Base-by-base conservation (phyloP, 129 eudicot genomes). In the Helianthus tuberosus region DNA sequence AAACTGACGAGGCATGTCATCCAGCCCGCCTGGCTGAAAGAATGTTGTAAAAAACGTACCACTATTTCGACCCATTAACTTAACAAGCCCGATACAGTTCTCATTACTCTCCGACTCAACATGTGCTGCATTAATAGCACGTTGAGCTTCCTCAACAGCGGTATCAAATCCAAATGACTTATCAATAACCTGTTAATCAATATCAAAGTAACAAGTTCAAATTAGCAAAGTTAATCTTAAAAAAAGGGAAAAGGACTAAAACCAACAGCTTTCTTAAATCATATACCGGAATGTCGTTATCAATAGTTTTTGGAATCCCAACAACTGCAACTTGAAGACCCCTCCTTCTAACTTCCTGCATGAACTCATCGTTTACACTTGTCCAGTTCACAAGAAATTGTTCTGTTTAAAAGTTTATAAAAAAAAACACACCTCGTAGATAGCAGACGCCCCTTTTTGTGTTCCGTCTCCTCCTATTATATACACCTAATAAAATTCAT, bases 391-490 rank as follows among this genome's bases (percentile, higher is more conserved):
- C 38, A 68, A 70, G 29, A 53, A 64, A 11, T 29, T 11, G 2
- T 71, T 36, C 16, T 78, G 49, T 16, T 61, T 12, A 1, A 12
- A 61, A 13, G 11, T 23, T 64, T 16, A 60, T 32, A 68, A 48
- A 60, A 68, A 48, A 60, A 77, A 77, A 47, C 43, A 35, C 76
- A 95, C 99, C 96, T 91, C 96, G 51, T 61, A 95, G 43, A 95
- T 95, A 20, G 81, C 88, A 2, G 93, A 84, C 5, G 97, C 97
- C 64, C 99, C 99, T 70, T 89, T 95, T 70, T 91, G 99, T 60
- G 99, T 95, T 32, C 97, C 99, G 73, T 91, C 99, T 55, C 99
- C 99, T 60, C 99, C 99, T 51, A 95, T 87, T 66, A 95, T 89
- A 78, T 91, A 95, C 36, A 95, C 99, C 99, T 95, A 65, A 29